A percentile compares a stretch with the other conserved stretches of the same genome.
Evolutionary conservation across 495 filamentous ascomycete genomes (phyloP).

Genomic region (Cenococcum geophilum): DNA sequence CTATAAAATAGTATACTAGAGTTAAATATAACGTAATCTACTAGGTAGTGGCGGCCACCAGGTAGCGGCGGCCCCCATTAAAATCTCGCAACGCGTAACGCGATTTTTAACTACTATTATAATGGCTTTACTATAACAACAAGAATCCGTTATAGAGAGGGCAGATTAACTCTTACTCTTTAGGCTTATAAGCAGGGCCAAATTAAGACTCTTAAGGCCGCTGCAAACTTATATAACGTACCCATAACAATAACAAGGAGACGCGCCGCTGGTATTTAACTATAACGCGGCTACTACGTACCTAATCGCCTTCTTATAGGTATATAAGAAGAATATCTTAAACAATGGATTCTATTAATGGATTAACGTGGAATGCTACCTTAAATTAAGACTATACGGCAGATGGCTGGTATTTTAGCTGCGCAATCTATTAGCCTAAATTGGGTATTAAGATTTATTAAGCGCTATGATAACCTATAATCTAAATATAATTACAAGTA

Average conservation of each 20-base stretch:
- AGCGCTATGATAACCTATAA: too few relatives aligned
- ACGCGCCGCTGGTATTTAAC: not conserved
- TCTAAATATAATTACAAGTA: too few relatives aligned
- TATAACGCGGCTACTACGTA: not conserved
- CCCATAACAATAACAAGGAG: not conserved
- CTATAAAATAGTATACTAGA: too few relatives aligned
- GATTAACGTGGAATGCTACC: slow-evolving; percentile 1
- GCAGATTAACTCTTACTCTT: not conserved
- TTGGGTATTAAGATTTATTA: too few relatives aligned
- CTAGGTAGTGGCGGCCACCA: too few relatives aligned
- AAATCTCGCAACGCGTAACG: slow-evolving; percentile 4
- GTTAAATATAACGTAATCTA: slow-evolving; percentile 3
- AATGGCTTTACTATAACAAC: not conserved
- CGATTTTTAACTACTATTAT: not conserved
- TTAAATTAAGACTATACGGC: not conserved
- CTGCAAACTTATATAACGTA: not conserved
- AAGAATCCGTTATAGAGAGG: slow-evolving; percentile 4
- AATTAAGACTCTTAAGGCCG: slow-evolving; percentile 3
- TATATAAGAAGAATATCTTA: slow-evolving; percentile 5
- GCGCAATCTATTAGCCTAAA: not conserved
- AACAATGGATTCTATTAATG: not conserved
- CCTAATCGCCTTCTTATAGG: slow-evolving; percentile 2
- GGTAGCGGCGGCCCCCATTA: not conserved
- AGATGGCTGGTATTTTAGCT: slow-evolving; percentile 5
- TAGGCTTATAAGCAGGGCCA: not conserved